Base-by-base conservation (phyloP, 345 rosid genomes). In the Crucihimalaya himalaica region DNA sequence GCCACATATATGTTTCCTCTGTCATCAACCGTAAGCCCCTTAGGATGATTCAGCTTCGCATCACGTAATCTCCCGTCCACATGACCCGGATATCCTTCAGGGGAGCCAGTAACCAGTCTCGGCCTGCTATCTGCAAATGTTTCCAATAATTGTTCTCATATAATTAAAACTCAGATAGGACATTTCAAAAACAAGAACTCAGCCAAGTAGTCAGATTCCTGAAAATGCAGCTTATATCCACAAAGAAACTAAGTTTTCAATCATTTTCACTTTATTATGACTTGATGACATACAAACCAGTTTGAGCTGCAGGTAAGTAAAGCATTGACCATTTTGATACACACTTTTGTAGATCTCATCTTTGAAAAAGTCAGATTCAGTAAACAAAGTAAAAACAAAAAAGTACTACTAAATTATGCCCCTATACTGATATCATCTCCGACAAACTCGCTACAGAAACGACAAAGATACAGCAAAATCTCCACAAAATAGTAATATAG, bases 1-100 rank as follows among this genome's bases (percentile, higher is more conserved):
- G 99, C 98, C 37, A 96, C 77, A 73, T 96, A 96, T 46, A 92
- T 86, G 79, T 96, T 96, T 51, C 98, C 98, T 81, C 84, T 84
- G 73, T 96, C 99, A 82, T 96, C 99, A 13, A 90, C 91, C 0
- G 99, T 81, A 62, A 92, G 77, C 52, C 98, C 97, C 75, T 92
- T 92, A 13, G 99, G 99, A 77, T 86, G 98, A 81, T 90, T 92
- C 93, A 96, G 84, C 83, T 76, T 92, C 8, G 97, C 98, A n/a
- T 96, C 99, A 50, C 97, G 89, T 4, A 43, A 77, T 81, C 81
- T 92, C 66, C 99, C 99, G 71, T 96, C 99, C 2, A 96, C 88
- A 60, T 92, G 96, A 47, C 99, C 98, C 61, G 89, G 66, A 72
- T 87, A 77, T 68, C 99, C 99, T 34, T 89, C 91, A 16, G 90